Evolutionary conservation across 176 grass and related monocot genomes (phyloP), one percentile per base, ranked within the genome.

Genomic region (Eremochloa ophiuroides): DNA sequence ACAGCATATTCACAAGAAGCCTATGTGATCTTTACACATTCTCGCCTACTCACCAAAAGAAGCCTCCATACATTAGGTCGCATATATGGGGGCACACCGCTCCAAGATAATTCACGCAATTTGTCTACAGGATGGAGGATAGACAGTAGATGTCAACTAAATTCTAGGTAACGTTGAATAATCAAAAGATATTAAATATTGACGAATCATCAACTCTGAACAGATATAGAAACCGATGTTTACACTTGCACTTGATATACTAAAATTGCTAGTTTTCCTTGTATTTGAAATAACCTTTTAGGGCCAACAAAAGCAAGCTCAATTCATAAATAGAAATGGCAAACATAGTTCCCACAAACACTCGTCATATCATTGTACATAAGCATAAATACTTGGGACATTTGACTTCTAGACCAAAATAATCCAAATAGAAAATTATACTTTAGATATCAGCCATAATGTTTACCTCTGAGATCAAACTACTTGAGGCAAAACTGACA

Each of bases 31-130:
- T 77, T 47, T 41, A 64, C 6, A 14, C 25, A 2, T 7, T 58
- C 58, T 66, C 31, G 46, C 72, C 59, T 33, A 71, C 69, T 86
- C 85, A 99, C 93, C 97, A 99, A 88, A 80, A 99, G 93, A 88
- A 99, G 91, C 76, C 93, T 93, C 97, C 93, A 99, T 67, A 96
- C 79, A 37, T 95, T 95, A 75, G 93, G 93, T 41, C 97, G 93
- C 93, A 99, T 96, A 90, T 93, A 96, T 90, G 97, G 97, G 26
- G 97, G 97, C 28, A 99, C 85, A 62, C 91, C 97, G 22, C 97
- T 99, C 97, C 97, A 99, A 91, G 97, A 91, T 81, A 99, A 73
- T 75, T 99, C 97, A 29, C 91, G 93, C 43, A 99, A 75, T 51
- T 96, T 99, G 46, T 99, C 97, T 99, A 82, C 77, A 90, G 63